Base-by-base conservation (phyloP, 2,329 filamentous ascomycete species). In the Sporothrix dimorphospora region DNA sequence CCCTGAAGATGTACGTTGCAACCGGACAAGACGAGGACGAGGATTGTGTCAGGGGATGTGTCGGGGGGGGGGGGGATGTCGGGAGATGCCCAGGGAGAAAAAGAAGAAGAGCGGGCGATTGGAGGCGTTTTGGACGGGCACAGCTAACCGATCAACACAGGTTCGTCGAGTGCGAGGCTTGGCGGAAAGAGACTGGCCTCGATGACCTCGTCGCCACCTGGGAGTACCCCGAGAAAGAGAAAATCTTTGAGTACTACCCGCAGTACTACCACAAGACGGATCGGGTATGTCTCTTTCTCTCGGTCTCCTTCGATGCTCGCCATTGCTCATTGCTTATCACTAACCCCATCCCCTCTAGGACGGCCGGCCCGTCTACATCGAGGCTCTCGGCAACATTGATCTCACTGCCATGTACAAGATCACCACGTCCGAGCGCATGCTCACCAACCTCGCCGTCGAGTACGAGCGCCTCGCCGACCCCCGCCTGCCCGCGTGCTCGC, bases 251-350 rank as follows among this genome's bases (percentile, higher is more conserved):
- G 83, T 97, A 92, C 87, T 99, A 99, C 84, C 94, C 94, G 65
- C 96, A 99, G 84, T 99, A 96, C 86, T 99, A 99, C 86, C 96
- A 99, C 89, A 98, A 98, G 86, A 95, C 90, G 14, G 93, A 96
- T 83, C 94, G 94, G 84, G 90, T 91, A 81, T 9, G 61, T 69
- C 49, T 51, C 19, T 51, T 12, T 6, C 2, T 7, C 53, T 6
- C n/a, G 12, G 12, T 38, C 24, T 30, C 42, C 11, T 21, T 24
- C 16, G 4, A 11, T 45, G 47, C n/a, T 7, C n/a, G 16, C 6
- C 16, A 12, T 11, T 45, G 47, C n/a, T 7, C n/a, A 4, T 3
- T 49, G 14, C 47, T n/a, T n/a, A 7, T 7, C 47, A 40, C 40
- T 65, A 27, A 45, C 59, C 38, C 42, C 45, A n/a, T n/a, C 66